Base-by-base conservation (phyloP, 441 rosid species). In the Euphorbia corollata region DNA sequence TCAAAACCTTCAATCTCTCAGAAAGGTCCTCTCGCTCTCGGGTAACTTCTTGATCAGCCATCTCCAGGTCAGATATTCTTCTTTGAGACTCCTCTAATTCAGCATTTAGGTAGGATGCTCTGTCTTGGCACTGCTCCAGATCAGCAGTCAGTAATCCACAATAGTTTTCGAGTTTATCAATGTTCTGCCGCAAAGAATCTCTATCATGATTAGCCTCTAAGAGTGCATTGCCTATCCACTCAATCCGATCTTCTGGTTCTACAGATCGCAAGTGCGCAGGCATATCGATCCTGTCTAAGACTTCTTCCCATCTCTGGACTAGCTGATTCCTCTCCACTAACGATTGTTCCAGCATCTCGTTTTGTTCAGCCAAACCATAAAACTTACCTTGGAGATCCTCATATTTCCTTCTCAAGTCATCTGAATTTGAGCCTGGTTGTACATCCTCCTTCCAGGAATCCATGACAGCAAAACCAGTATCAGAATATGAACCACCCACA, bases 331-430 rank as follows among this genome's bases (percentile, higher is more conserved):
- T 91, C 72, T 89, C 91, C 98, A 86, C 74, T 70, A 96, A 82
- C 68, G 99, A 96, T 75, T 91, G 99, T 74, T 96, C 98, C 76
- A 92, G 91, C 99, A 92, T 91, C 84, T 92, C 99, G 84, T 89
- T 96, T 82, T 93, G 97, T 78, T 96, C 98, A 63, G 98, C 99
- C 86, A 92, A 80, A 61, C 92, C 96, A 81, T 84, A 96, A 79
- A 92, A 96, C 80, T 89, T 92, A 61, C 86, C 82, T 66, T 96
- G 90, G 68, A 96, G 91, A 71, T 96, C 99, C 77, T 96, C 99
- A 54, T 80, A 87, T 76, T 91, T 87, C 78, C 94, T 87, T 80
- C 92, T 87, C 79, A 91, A 73, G 59, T 88, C 97, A 69, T 89
- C 90, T 59, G 85, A 72, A 83, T 71, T 83, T 69, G 88, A 68